Evolutionary conservation across 805 yeast genomes (phyloP).

Genomic region (Candida nonsorbophila): DNA sequence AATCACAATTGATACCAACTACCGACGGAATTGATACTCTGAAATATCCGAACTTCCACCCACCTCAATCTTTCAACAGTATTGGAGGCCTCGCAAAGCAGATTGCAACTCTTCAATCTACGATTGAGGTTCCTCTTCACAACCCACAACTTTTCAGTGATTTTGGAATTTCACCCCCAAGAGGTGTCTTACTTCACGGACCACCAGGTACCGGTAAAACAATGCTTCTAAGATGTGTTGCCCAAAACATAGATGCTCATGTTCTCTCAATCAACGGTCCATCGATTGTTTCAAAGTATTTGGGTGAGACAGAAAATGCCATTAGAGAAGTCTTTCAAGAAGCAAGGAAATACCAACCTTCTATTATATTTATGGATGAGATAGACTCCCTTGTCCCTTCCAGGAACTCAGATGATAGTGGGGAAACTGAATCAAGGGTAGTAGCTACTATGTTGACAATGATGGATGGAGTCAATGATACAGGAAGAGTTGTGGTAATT

Average conservation of each 20-base stretch:
- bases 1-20: slow-evolving; percentile 6
- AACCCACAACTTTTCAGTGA: slow-evolving; percentile 71
- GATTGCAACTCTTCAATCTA: slow-evolving; percentile 53
- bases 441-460: slow-evolving; percentile 82
- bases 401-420: slow-evolving; percentile 77
- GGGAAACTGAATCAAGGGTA: slow-evolving; percentile 86
- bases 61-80: slow-evolving; percentile 38
- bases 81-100: slow-evolving; percentile 79
- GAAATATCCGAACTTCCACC: slow-evolving; percentile 42
- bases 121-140: slow-evolving; percentile 76
- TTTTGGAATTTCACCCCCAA: slow-evolving; percentile 88
- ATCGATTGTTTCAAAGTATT: slow-evolving; percentile 82
- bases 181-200: slow-evolving; percentile 91
- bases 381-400: slow-evolving; percentile 89
- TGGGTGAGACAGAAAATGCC: slow-evolving; percentile 90
- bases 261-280: slow-evolving; percentile 85
- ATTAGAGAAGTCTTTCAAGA: slow-evolving; percentile 80
- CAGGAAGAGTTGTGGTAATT: slow-evolving; percentile 60
- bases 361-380: slow-evolving; percentile 87
- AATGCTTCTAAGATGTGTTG: slow-evolving; percentile 77
- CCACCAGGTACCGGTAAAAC: slow-evolving; percentile 98
- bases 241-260: slow-evolving; percentile 75
- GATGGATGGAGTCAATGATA: slow-evolving; percentile 71
- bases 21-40: slow-evolving; percentile 5
- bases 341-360: slow-evolving; percentile 81